Base-by-base conservation (phyloP, 345 rosid genomes). In the Aethionema arabicum region DNA sequence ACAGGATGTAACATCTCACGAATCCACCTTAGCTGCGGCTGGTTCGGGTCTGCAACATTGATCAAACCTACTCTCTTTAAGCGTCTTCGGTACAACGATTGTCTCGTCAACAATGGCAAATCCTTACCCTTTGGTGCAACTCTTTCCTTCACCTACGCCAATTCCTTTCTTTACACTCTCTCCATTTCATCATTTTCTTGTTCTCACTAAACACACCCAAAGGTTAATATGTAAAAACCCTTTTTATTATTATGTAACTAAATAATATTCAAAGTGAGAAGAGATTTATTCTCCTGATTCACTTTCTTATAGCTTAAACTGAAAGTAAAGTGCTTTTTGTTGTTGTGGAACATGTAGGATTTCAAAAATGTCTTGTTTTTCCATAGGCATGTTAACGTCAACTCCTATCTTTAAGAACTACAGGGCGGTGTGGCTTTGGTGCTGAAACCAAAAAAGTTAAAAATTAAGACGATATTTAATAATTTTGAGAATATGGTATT, bases 11-110 rank as follows among this genome's bases (percentile, higher is more conserved):
- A 74, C 31, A 80, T 85, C 38, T 74, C 80, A 21, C 52, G 66
- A 16, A 75, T 83, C 49, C 85, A 74, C 66, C 69, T 83, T 15
- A 81, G 77, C 10, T 80, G 88, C 35, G 82, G 82, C 7, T 80
- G 83, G 85, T 83, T 83, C 70, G 83, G 83, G 15, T 80, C 85
- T 33, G 83, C 77, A 8, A 78, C 82, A 72, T 38, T 78, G 16
- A 76, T 80, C 4, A 76, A 72, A 62, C 85, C 88, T 37, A 62
- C 47, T 60, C 65, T 58, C 30, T 80, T 83, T 78, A 83, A 80
- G 56, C 70, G 88, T 52, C 59, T 83, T 3, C 58, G 80, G 11
- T 83, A 60, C 46, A 85, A 83, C 67, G 85, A 83, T 45, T 80
- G 88, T 74, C 65, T 78, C 63, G 83, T 80, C 3, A 80, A 83